Base-by-base conservation (phyloP, 331 rosid genomes). In the Pyrus hybrid region DNA sequence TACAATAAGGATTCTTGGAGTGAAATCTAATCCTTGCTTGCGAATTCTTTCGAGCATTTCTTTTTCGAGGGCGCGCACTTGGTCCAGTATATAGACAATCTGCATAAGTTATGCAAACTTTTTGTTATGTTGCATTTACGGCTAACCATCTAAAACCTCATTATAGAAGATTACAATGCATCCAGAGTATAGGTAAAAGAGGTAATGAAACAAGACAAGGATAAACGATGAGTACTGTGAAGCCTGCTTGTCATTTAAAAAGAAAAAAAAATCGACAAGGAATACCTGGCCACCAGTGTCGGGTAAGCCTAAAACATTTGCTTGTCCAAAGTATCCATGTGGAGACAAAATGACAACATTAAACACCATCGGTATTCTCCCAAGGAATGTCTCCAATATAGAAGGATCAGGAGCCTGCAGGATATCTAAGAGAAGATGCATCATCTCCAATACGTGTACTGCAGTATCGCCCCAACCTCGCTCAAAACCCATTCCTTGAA, bases 241-340 rank as follows among this genome's bases (percentile, higher is more conserved):
- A 30, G 23, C 6, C 26, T 20, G n/a, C 30, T 17, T 4, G 35
- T 65, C 26, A 57, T 43, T 41, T 14, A 57, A 43, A 37, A 43
- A 20, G 9, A 43, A 47, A 74, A 17, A 25, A 61, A 62, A 13
- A 2, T 54, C 4, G 69, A 22, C 21, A 57, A 30, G 25, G 7
- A 49, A 53, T 82, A 94, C 99, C 99, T 94, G 99, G 29, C 97
- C 99, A 49, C 99, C 99, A 21, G 99, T 94, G 84, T 94, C 99
- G 0, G 99, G 99, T 85, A 94, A 85, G 79, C 99, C 99, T 28
- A 94, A 82, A 72, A 94, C 99, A 85, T 94, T 94, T 72, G 96
- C 99, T 85, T 94, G 99, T 70, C 99, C 99, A 75, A 94, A 94
- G 92, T 80, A 94, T 65, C 97, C 99, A 77, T 92, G 97, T 45